Conservation (phyloP, 179 eudicot species). For the Dionaea muscipula region DNA sequence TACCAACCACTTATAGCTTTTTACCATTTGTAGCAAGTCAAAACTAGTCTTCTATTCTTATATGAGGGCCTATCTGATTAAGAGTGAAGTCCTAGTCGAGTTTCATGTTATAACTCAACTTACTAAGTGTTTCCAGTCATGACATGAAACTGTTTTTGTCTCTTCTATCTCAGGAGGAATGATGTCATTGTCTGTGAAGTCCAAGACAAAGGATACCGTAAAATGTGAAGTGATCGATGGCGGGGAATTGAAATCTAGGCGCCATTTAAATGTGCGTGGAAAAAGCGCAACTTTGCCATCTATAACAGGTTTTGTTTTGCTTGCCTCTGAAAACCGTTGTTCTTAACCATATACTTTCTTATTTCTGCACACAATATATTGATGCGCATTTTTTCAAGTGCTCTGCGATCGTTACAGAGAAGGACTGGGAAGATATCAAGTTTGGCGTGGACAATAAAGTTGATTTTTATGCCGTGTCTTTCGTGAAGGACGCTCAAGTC, state of each 20-base stretch:
- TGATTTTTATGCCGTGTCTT: slow-evolving; percentile 92
- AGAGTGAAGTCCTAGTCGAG: too few species aligned
- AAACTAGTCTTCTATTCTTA: too few species aligned
- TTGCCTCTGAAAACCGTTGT: not conserved
- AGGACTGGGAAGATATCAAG: slow-evolving; percentile 99
- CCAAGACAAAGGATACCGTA: slow-evolving; percentile 71
- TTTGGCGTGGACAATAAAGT: slow-evolving; percentile 93
- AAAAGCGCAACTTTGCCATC: slow-evolving; percentile 96
- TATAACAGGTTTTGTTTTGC: slow-evolving; percentile 61
- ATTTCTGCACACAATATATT: not conserved
- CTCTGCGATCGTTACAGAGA: slow-evolving; percentile 34
- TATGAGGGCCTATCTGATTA: too few species aligned
- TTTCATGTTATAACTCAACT: too few species aligned
- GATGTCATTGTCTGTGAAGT: slow-evolving; percentile 79
- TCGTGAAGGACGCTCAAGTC: slow-evolving; percentile 84
- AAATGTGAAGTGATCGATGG: slow-evolving; percentile 88
- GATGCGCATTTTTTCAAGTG: slow-evolving; percentile 3
- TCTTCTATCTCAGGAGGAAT: slow-evolving; percentile 59
- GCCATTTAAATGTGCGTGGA: slow-evolving; percentile 95
- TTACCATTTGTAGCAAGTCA: too few species aligned
- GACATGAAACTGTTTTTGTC: too few species aligned
- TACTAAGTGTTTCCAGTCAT: too few species aligned
- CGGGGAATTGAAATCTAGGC: slow-evolving; percentile 83
- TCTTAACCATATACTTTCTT: not conserved
- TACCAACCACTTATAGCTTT: too few species aligned